Evolutionary conservation across 768 basidiomycete species (phyloP).

Genomic region (Naganishia onofrii): DNA sequence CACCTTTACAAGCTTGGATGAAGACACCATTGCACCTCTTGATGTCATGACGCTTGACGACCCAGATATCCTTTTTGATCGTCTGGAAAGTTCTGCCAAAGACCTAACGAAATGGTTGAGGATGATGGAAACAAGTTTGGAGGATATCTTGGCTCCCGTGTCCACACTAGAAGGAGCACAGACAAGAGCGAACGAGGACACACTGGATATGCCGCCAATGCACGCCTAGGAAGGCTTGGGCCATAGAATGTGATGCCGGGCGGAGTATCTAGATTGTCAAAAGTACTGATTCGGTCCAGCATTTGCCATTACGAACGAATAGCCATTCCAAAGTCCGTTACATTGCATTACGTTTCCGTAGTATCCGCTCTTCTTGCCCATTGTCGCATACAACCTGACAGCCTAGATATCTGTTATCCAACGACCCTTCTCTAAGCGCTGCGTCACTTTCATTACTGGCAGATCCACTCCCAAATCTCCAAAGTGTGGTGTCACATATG

Average conservation of each 20-base stretch:
- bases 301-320: background rate
- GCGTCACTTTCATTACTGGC: constrained; percentile 63
- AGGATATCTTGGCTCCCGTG: background rate
- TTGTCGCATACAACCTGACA: background rate
- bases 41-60: constrained; percentile 16
- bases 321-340: background rate
- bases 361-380: background rate
- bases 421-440: constrained; percentile 49
- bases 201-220: constrained; percentile 1
- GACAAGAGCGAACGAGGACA: background rate
- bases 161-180: background rate
- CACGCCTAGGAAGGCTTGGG: background rate
- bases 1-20: constrained; percentile 7
- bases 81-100: constrained; percentile 2
- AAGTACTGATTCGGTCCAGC: background rate
- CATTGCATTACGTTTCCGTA: too few species aligned
- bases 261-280: background rate
- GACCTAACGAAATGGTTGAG: constrained; percentile 12
- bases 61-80: constrained; percentile 14
- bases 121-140: constrained; percentile 15
- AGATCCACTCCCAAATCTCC: constrained; percentile 84
- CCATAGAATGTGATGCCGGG: background rate
- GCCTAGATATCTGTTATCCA: constrained; percentile 45
- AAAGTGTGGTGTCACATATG: constrained; percentile 78
- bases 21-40: background rate